Conservation (phyloP, 176 grass and related monocot species). For the Oryza meyeriana region DNA sequence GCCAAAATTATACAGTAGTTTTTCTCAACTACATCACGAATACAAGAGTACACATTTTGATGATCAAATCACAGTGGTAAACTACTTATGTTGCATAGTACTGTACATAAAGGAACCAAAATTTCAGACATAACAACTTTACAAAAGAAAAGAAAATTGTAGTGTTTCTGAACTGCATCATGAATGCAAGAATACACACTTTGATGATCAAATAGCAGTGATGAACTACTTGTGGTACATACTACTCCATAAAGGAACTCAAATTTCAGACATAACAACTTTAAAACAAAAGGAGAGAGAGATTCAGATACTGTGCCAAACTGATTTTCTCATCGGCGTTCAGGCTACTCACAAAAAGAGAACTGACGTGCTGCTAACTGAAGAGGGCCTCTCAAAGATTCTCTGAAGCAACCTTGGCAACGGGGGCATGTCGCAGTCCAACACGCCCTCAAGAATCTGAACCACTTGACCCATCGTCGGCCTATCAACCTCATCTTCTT, state of each 20-base stretch:
- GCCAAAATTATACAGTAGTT: no score
- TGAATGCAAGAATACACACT: background rate
- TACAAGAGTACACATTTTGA: background rate
- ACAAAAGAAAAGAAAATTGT: no score
- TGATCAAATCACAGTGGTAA: background rate
- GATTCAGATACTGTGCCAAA: background rate
- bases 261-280: background rate
- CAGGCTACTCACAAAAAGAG: background rate
- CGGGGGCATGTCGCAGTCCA: conserved; percentile 32
- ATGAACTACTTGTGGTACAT: background rate
- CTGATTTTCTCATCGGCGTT: background rate
- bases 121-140: background rate
- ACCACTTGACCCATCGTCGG: conserved; percentile 48
- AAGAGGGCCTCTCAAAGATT: background rate
- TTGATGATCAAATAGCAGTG: background rate
- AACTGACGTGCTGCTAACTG: background rate
- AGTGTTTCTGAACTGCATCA: no score
- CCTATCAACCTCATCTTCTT: conserved; percentile 39
- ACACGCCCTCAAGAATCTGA: conserved; percentile 33
- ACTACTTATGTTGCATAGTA: background rate
- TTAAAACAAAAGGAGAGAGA: background rate
- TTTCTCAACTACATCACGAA: no score
- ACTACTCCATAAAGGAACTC: background rate
- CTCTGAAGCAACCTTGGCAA: conserved; percentile 32
- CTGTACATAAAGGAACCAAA: background rate